Evolutionary conservation across 192 early-diverging fungal genomes (phyloP), one percentile per base, ranked within the genome.

Genomic region (Coemansia sp.): DNA sequence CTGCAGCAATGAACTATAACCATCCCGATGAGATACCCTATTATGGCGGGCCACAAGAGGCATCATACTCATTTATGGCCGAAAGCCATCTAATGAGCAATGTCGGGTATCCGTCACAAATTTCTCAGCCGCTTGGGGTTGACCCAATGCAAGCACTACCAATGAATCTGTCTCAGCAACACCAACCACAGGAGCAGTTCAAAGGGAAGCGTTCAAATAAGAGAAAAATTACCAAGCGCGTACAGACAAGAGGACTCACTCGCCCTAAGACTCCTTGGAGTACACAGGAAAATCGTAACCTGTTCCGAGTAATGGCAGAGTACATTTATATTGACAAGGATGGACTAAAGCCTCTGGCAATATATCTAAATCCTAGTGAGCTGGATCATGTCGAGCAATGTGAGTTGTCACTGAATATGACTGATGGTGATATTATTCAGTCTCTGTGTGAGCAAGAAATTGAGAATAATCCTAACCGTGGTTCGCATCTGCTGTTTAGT

Each of bases 261-360:
- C 65, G 71, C 16, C 54, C 76, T 2, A 79, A 79, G 58, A 79
- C 76, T 0, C 67, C 71, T 0, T 79, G 76, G 76, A 70, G 71
- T 9, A 21, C 49, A 0, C 68, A 73, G 0, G 67, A 74, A 24
- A 79, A 73, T 67, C 34, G 28, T 21, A 56, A 27, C 19, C 19
- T 79, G n/a, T 79, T 79, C 56, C 56, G 68, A 1, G 54, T 57
- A 6, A 69, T 79, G 76, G 76, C 76, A 32, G 76, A 79, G 71
- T 79, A 79, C 65, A 79, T 73, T 5, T 73, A 74, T 24, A 65
- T 74, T 22, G 71, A 79, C 60, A 66, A 70, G 54, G 28, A 61
- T 12, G 76, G 76, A 12, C 50, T 79, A n/a, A 67, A 64, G 57
- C 76, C 68, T 0, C 58, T 79, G 19, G 71, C 68, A 25, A 79